phyloP scores from a whole-genome alignment of 352 stramenopile genomes.

The Globisporangium cystogenes region DNA sequence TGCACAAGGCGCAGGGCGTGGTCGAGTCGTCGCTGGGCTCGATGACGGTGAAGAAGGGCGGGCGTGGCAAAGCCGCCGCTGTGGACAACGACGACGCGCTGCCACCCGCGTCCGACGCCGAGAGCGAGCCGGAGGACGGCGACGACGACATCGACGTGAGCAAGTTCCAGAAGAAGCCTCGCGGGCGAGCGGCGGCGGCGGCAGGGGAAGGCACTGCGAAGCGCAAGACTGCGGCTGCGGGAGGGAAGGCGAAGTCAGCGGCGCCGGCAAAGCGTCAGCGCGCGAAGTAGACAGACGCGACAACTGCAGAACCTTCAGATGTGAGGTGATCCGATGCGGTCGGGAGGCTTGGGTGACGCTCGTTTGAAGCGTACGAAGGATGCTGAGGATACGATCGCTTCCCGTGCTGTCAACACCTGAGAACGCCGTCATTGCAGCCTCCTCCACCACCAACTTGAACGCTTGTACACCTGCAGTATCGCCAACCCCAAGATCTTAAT shows the following conservation, averaged over 20 bases:
- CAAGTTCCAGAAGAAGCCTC: slow-evolving; percentile 80
- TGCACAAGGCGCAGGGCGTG: slow-evolving; percentile 93
- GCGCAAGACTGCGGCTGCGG: slow-evolving; percentile 34
- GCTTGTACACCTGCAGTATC: no score
- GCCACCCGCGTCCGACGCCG: slow-evolving; percentile 51
- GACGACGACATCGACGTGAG: slow-evolving; percentile 54
- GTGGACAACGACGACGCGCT: slow-evolving; percentile 48
- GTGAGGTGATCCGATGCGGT: no score
- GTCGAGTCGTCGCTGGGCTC: slow-evolving; percentile 74
- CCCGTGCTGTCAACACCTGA: no score
- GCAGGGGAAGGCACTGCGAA: slow-evolving; percentile 22
- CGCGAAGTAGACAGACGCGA: slow-evolving; percentile 12
- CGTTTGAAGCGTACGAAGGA: background rate
- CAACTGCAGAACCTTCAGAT: no score
- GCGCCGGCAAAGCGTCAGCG: slow-evolving; percentile 52
- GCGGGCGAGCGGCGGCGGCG: slow-evolving; percentile 22
- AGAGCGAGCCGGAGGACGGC: slow-evolving; percentile 61
- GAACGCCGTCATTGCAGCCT: no score
- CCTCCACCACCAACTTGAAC: no score
- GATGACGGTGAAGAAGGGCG: slow-evolving; percentile 66
- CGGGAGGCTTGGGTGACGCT: background rate
- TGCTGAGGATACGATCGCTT: background rate
- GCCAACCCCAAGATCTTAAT: no score
- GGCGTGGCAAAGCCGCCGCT: slow-evolving; percentile 37
- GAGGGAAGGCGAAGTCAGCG: slow-evolving; percentile 31